These are phyloP conservation scores for Aspergillus amoenus DNA, from an alignment of 2,329 filamentous ascomycete genomes.

Conservation along the genomic window DNA sequence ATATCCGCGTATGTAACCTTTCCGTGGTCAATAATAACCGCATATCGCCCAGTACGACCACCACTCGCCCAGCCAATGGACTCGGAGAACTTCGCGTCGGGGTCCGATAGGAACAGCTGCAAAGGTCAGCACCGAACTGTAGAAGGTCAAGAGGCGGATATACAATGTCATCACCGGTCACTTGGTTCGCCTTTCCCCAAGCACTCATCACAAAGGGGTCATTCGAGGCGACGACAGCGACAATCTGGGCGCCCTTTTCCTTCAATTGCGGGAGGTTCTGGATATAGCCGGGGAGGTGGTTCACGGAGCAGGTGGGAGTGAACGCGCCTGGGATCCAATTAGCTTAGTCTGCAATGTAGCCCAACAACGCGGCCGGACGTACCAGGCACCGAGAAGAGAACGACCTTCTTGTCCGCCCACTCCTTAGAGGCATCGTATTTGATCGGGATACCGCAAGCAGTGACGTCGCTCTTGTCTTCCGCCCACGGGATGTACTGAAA, in stretches of 20 bases:
- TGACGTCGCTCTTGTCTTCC: conserved; percentile 67
- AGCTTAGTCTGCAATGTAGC: not conserved
- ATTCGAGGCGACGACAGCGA: conserved; percentile 78
- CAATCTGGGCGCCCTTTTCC: conserved; percentile 75
- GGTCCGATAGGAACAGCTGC: conserved; percentile 72
- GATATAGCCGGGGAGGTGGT: conserved; percentile 77
- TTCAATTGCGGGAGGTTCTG: conserved; percentile 67
- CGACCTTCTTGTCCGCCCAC: conserved; percentile 70
- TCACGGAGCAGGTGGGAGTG: conserved; percentile 78
- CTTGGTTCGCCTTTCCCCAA: conserved; percentile 81
- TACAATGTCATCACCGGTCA: conserved; percentile 68
- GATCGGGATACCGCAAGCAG: conserved; percentile 73
- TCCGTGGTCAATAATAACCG: conserved; percentile 76
- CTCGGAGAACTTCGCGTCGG: conserved; percentile 69
- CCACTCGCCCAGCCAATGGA: conserved; percentile 68
- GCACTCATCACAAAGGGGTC: conserved; percentile 83
- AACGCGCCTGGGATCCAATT: conserved; percentile 60
- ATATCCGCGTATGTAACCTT: conserved; percentile 77
- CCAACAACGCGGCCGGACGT: conserved; percentile 13
- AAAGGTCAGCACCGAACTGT: not conserved
- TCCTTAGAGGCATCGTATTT: conserved; percentile 78
- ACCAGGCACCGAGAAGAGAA: conserved; percentile 70
- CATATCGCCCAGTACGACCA: conserved; percentile 74
- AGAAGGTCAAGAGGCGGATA: conserved; percentile 18
- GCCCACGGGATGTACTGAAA: conserved; percentile 82